A percentile compares a stretch with the other conserved stretches of the same genome.
Conservation (phyloP, 352 stramenopile genomes). For the Pythium phragmiticola region DNA sequence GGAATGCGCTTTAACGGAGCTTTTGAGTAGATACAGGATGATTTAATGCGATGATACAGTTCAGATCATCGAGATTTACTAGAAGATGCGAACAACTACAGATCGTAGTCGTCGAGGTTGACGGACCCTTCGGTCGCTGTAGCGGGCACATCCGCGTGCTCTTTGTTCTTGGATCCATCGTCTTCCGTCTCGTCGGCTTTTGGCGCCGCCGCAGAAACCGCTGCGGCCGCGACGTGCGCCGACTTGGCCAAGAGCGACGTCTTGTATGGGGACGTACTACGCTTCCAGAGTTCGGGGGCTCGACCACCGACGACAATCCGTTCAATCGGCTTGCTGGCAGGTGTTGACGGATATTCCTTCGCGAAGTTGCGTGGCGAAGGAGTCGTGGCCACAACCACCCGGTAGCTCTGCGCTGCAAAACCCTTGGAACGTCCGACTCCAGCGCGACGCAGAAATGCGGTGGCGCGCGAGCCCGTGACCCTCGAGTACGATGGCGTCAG, state of each 20-base stretch:
- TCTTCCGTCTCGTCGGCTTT: not conserved
- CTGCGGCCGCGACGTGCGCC: not conserved
- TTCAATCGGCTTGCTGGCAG: slow-evolving; percentile 11
- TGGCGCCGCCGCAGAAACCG: not conserved
- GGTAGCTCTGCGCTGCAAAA: not conserved
- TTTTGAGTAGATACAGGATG: no score
- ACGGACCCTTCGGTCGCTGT: no score
- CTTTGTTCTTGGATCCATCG: not conserved
- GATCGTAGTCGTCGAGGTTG: no score
- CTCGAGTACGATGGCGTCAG: slow-evolving; percentile 7
- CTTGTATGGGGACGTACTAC: not conserved
- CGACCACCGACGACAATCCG: slow-evolving; percentile 13
- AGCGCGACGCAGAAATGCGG: slow-evolving; percentile 7
- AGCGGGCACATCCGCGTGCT: not conserved
- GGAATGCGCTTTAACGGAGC: no score
- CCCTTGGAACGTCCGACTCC: not conserved
- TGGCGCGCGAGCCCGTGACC: slow-evolving; percentile 8
- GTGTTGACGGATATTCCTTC: not conserved
- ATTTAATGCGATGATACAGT: no score
- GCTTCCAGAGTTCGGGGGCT: slow-evolving; percentile 12
- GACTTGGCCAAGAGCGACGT: slow-evolving; percentile 14
- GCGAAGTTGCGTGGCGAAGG: slow-evolving; percentile 5
- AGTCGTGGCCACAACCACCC: not conserved
- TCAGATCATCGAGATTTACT: no score
- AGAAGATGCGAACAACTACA: no score